Evolutionary conservation across 306 rosid species (phyloP), one percentile per base, ranked within the genome.

Genomic region (Quillaja saponaria): DNA sequence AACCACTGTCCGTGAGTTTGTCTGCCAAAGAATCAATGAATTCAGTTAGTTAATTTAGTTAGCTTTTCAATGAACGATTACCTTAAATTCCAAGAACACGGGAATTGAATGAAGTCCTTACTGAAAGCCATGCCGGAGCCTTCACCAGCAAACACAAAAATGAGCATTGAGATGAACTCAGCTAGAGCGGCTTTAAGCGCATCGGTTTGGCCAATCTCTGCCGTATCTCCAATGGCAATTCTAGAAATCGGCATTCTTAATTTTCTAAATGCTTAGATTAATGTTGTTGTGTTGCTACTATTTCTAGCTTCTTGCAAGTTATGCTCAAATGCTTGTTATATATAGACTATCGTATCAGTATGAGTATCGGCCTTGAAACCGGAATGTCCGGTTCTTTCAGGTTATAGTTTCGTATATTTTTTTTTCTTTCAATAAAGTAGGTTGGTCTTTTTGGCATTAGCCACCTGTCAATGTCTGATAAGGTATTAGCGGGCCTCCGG

Each of bases 91-190:
- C 14, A 18, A 17, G 31, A 19, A 14, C 28, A 50, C 18, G n/a
- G 33, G 6, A 40, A 7, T 15, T 6, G 21, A 8, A 50, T 68
- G 15, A 4, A 37, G 80, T 13, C 71, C 81, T 76, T 68, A 86
- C 89, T 70, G 42, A 80, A 84, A 55, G 95, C 95, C 85, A 86
- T 78, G 58, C 89, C 91, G 21, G 91, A 89, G 49, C 95, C 96
- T 80, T 86, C 84, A 0, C 96, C 96, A 55, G 95, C 95, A 60
- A 89, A 89, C 15, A 89, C 90, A 65, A 89, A 89, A 54, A 89
- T 85, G n/a, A 85, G 40, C 89, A 69, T 86, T 2, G 96, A 89
- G 60, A 89, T 84, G 68, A 89, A 86, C 61, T 89, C 96, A 0
- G 95, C 87, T 2, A 84, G 63, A 2, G 87, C 88, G 0, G 95